These are phyloP conservation scores for Crucihimalaya himalaica DNA, from an alignment of 345 rosid genomes.

Conservation along the genomic window DNA sequence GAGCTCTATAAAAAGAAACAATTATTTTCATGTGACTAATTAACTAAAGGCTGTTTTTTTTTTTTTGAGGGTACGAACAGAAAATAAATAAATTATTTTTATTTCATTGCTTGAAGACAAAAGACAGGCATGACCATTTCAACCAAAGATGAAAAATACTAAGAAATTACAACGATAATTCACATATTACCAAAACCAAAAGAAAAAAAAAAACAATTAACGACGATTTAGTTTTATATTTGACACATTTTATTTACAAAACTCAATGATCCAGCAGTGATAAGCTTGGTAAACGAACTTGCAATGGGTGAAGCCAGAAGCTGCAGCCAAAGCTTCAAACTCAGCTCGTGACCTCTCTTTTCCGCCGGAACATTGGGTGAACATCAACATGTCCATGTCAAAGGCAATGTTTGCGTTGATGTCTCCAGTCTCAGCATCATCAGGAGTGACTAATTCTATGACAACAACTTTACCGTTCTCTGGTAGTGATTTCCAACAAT, in stretches of 20 bases:
- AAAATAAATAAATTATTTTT: neutral
- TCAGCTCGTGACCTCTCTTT: slow-evolving; percentile 53
- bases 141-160: slow-evolving; percentile 6
- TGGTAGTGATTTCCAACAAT: slow-evolving; percentile 51
- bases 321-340: slow-evolving; percentile 46
- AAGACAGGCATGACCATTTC: neutral
- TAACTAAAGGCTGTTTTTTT: neutral
- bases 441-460: slow-evolving; percentile 47
- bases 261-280: slow-evolving; percentile 37
- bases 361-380: slow-evolving; percentile 46
- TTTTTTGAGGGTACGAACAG: neutral
- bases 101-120: slow-evolving; percentile 10
- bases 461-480: slow-evolving; percentile 48
- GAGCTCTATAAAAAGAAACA: neutral
- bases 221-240: neutral
- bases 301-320: slow-evolving; percentile 46
- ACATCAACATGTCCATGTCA: slow-evolving; percentile 51
- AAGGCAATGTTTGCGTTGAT: slow-evolving; percentile 44
- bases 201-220: neutral
- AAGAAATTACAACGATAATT: neutral
- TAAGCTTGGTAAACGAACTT: slow-evolving; percentile 24
- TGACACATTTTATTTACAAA: slow-evolving; percentile 15
- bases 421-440: slow-evolving; percentile 26
- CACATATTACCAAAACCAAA: neutral
- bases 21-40: slow-evolving; percentile 5